Evolutionary conservation across 257 asterid genomes (phyloP), one percentile per base, ranked within the genome.

Genomic region (Solanum medicagineum): DNA sequence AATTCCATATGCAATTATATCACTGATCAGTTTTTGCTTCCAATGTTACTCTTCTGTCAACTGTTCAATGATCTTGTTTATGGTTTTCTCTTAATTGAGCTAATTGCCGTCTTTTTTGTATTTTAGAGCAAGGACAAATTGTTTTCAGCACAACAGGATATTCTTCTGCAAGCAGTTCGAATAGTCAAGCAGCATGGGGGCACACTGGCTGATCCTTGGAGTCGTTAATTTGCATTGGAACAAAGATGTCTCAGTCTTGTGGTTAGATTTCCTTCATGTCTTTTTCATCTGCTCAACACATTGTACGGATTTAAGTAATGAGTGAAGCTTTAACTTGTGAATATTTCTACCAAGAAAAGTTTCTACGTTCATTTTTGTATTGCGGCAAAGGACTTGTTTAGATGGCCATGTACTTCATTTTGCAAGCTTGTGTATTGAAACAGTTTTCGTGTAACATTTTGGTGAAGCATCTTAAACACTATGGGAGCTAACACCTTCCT

Each of bases 181-280:
- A 93, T 95, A 80, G 91, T 96, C 91, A 92, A 91, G 88, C 80
- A 87, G 81, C 95, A 94, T 42, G 98, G 97, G 45, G 99, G 89
- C 40, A 85, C 80, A 77, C 90, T 96, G 5, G 95, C 97, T n/a
- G 89, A 89, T 77, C 90, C 91, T 15, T 71, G 83, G 65, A 77
- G 47, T 77, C 26, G 4, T 63, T 77, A 63, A 77, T 70, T 70
- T 42, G 53, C 49, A 69, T 70, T 26, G 47, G 83, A 77, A 22
- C 15, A 15, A 77, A 51, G 47, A 53, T 26, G 63, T 51, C 83
- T 26, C 26, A 26, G 16, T 29, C 42, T 77, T 16, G 83, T 15
- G 65, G 83, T 51, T 77, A 77, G 63, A 77, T 9, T 74, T 26
- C 20, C 83, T 53, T 77, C 17, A 77, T 15, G 45, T 77, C 65